A percentile compares a stretch with the other conserved stretches of the same genome.
phyloP scores from a whole-genome alignment of 352 stramenopile species.

The Halophytophthora batemanensis region DNA sequence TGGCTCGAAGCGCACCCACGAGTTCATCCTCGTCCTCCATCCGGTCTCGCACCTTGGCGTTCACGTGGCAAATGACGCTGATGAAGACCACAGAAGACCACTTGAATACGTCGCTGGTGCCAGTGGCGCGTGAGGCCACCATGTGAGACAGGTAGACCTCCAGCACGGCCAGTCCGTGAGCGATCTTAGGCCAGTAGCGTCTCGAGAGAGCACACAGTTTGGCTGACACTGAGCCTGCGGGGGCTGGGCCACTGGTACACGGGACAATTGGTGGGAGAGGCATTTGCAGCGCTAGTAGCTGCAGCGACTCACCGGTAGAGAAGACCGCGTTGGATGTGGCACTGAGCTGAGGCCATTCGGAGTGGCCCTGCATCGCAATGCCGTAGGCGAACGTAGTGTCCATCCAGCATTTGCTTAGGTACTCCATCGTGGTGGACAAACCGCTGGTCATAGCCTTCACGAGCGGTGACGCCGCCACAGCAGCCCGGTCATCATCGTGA shows the following conservation, averaged over 20 bases:
- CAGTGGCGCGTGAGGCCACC: constrained; percentile 7
- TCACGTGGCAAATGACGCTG: constrained; percentile 44
- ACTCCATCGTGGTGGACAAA: constrained; percentile 34
- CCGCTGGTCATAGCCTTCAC: constrained; percentile 55
- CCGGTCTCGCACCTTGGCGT: constrained; percentile 36
- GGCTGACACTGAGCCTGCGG: constrained; percentile 13
- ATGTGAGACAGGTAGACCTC: constrained; percentile 30
- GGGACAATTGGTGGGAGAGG: constrained; percentile 16
- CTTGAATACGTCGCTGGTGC: constrained; percentile 14
- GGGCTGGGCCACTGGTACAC: constrained; percentile 5
- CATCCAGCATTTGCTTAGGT: constrained; percentile 54
- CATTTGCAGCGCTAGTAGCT: constrained; percentile 34
- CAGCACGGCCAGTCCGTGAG: constrained; percentile 35
- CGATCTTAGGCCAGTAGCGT: constrained; percentile 56
- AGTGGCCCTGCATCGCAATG: constrained; percentile 43
- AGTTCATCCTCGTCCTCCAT: constrained; percentile 37
- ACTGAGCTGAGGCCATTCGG: constrained; percentile 29
- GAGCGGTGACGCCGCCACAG: constrained; percentile 29
- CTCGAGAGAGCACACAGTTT: constrained; percentile 39
- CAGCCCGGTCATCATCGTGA: constrained; percentile 15
- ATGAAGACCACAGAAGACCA: constrained; percentile 32
- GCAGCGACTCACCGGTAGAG: constrained; percentile 11
- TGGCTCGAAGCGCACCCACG: constrained; percentile 29
- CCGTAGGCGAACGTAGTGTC: constrained; percentile 43
- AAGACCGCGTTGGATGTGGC: constrained; percentile 5